These are phyloP conservation scores for Calonectria pseudoreteaudii DNA, from an alignment of 2,329 filamentous ascomycete species.

Conservation along the genomic window DNA sequence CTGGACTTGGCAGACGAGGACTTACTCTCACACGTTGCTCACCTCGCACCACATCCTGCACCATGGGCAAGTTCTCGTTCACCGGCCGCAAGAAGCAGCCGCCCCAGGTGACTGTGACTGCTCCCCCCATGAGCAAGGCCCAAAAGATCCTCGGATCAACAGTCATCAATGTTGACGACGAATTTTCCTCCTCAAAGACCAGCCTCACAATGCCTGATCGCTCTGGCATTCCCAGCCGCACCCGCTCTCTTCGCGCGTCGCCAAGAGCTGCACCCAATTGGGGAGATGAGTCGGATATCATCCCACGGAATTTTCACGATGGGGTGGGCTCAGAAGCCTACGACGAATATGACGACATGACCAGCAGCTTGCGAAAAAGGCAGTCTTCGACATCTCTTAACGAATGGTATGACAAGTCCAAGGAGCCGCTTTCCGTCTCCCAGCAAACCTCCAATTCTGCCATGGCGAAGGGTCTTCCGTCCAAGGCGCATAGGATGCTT, in stretches of 20 bases:
- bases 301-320: conserved; percentile 38
- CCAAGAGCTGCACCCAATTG: conserved; percentile 32
- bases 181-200: conserved; percentile 38
- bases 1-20: conserved; percentile 13
- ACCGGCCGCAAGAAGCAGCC: conserved; percentile 44
- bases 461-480: conserved; percentile 67
- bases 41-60: conserved; percentile 17
- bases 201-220: conserved; percentile 33
- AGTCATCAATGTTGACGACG: conserved; percentile 41
- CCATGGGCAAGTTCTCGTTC: conserved; percentile 46
- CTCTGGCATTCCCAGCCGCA: conserved; percentile 23
- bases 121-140: conserved; percentile 42
- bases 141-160: conserved; percentile 43
- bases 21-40: background rate
- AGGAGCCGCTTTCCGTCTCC: conserved; percentile 67
- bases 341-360: conserved; percentile 45
- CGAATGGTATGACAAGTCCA: conserved; percentile 68
- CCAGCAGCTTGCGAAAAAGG: conserved; percentile 58
- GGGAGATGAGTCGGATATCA: conserved; percentile 43
- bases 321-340: conserved; percentile 20
- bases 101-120: conserved; percentile 42
- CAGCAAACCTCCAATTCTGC: conserved; percentile 70
- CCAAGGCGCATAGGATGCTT: conserved; percentile 60
- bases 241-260: conserved; percentile 17
- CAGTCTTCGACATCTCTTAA: conserved; percentile 67